Evolutionary conservation across 352 stramenopile species (phyloP), one percentile per base, ranked within the genome.

Genomic region (Pythium guiyangense): DNA sequence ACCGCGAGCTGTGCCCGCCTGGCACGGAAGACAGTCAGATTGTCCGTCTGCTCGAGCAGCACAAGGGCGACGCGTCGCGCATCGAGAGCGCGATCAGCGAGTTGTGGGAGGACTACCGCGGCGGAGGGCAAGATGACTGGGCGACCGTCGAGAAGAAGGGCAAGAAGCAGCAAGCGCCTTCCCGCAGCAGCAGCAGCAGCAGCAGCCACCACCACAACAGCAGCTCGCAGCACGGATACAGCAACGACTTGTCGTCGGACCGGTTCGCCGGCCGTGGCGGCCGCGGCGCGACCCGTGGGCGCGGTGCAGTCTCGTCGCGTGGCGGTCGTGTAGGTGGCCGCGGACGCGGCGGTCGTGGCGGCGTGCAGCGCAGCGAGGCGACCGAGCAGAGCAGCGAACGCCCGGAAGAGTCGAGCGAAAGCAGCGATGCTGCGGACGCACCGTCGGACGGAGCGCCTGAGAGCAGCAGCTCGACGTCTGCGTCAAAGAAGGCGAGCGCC

Each of bases 81-180:
- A 92, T 88, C 53, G 77, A 88, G 60, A 77, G 73, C 46, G 74
- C 74, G 37, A 86, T 94, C 46, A 94, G 73, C 48, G 84, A 94
- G 66, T 63, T 94, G 56, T 94, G 84, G 84, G 84, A 94, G 60
- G 76, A 91, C 58, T 68, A 90, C 66, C 82, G 74, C 62, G 77
- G 78, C 49, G 67, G 71, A 55, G 70, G 55, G 20, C 70, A 83
- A 50, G 74, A 88, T 44, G 83, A 79, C 45, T 94, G 84, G 84
- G 84, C 82, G 52, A 83, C 70, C 12, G 84, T 94, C 49, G 68
- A 75, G 54, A 94, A 94, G 62, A 92, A 91, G 59, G 69, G 56
- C 51, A 86, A 81, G 52, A 94, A 94, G 69, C 46, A 60, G n/a
- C 50, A 54, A 29, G 27, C 43, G 22, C 52, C 59, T 25, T 60